A percentile compares a stretch with the other conserved stretches of the same genome.
These are phyloP conservation scores for Stenocarpella maydis DNA, from an alignment of 2,329 filamentous ascomycete species.

Conservation along the genomic window DNA sequence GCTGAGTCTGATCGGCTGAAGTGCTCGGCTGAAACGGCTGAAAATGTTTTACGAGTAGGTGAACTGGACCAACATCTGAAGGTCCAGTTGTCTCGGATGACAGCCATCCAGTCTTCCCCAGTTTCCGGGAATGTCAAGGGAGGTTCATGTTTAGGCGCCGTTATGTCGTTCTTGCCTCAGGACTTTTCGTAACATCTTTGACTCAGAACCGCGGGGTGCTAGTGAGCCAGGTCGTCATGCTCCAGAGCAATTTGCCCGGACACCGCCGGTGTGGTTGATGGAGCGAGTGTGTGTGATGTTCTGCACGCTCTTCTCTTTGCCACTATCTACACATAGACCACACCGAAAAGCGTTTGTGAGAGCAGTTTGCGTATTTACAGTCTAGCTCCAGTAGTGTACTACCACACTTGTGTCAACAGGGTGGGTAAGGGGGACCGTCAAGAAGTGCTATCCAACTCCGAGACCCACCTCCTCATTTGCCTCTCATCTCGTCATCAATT, in stretches of 20 bases:
- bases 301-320: rapidly evolving
- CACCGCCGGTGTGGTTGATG: rapidly evolving
- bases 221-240: background rate
- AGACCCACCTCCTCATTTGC: background rate
- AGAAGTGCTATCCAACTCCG: background rate
- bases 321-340: background rate
- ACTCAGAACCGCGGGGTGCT: too few relatives aligned
- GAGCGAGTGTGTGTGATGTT: background rate
- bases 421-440: background rate
- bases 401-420: background rate
- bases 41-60: background rate
- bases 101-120: background rate
- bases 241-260: background rate
- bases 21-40: background rate
- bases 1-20: background rate
- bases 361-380: background rate
- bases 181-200: too few relatives aligned
- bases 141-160: background rate
- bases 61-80: background rate
- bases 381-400: slow-evolving; percentile 3
- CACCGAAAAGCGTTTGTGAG: background rate
- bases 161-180: too few relatives aligned
- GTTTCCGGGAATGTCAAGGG: background rate
- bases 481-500: background rate
- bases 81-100: background rate